Conservation (phyloP, 306 rosid genomes). For the Inga leiocalycina region DNA sequence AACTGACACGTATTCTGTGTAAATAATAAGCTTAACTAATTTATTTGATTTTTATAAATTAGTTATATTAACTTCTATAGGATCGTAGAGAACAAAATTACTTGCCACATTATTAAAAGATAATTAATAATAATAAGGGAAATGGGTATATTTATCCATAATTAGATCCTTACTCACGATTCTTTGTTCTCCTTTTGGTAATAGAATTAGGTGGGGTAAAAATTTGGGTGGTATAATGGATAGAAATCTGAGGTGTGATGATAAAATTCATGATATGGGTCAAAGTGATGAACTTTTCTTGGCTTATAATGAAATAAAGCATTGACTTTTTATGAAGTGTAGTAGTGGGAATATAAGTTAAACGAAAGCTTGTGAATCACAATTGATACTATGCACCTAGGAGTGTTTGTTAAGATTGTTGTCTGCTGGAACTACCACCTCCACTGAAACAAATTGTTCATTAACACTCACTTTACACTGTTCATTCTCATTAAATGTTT, state of each 20-base stretch:
- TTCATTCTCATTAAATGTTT: not conserved
- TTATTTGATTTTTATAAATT: too few relatives aligned
- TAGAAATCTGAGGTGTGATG: not conserved
- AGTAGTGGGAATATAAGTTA: not conserved
- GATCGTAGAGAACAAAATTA: too few relatives aligned
- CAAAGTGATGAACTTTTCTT: slow-evolving; percentile 16
- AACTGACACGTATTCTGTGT: too few relatives aligned
- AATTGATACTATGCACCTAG: not conserved
- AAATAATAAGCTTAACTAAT: too few relatives aligned
- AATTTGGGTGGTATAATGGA: not conserved
- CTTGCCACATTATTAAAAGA: not conserved
- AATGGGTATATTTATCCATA: too few relatives aligned
- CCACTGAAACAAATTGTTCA: not conserved
- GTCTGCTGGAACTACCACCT: not conserved
- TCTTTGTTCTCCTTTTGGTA: too few relatives aligned
- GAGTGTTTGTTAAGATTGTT: not conserved
- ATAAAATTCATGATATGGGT: not conserved
- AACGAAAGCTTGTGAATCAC: not conserved
- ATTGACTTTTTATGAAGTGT: not conserved
- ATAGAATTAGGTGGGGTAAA: not conserved
- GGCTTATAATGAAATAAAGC: not conserved
- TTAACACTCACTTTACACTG: not conserved
- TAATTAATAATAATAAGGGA: not conserved
- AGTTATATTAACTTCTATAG: too few relatives aligned
- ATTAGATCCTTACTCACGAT: too few relatives aligned